Evolutionary conservation across 176 grass and related monocot species (phyloP).

Genomic region (Hsuehochloa calcarea): DNA sequence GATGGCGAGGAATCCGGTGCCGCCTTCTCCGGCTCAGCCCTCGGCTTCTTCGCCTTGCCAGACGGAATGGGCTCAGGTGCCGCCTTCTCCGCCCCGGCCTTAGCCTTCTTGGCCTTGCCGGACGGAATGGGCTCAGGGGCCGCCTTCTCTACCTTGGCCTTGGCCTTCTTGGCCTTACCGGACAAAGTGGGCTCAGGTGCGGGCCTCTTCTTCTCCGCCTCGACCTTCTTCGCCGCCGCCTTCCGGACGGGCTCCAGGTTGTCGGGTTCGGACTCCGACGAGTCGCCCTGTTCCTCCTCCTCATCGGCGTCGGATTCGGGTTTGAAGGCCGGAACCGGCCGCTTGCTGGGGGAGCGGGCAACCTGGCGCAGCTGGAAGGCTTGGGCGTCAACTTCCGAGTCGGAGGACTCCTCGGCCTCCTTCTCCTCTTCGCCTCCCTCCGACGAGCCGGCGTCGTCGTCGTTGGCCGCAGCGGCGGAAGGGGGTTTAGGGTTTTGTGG

Average conservation of each 20-base stretch:
- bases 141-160: not conserved
- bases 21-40: not conserved
- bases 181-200: not conserved
- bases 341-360: not conserved
- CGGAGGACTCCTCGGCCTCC: slow-evolving; percentile 19
- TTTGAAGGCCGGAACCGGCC: not conserved
- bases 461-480: not conserved
- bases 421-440: not conserved
- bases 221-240: not conserved
- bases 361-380: slow-evolving; percentile 17
- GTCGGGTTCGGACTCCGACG: not conserved
- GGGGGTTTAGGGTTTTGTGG: not conserved
- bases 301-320: not conserved
- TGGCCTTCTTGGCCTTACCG: slow-evolving; percentile 34
- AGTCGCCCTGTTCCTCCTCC: not conserved
- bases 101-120: slow-evolving; percentile 16
- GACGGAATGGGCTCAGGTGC: not conserved
- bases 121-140: not conserved
- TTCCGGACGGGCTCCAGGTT: not conserved
- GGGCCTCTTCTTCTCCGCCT: slow-evolving; percentile 28
- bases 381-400: slow-evolving; percentile 5
- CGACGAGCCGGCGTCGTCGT: not conserved
- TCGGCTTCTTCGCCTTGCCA: slow-evolving; percentile 5
- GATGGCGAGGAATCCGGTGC: not conserved
- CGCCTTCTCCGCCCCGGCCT: not conserved